Percentiles rank a stretch among this genome's conserved stretches.
Conservation (phyloP, 371 early-diverging fungal species). For the Zancudomyces culisetae region DNA sequence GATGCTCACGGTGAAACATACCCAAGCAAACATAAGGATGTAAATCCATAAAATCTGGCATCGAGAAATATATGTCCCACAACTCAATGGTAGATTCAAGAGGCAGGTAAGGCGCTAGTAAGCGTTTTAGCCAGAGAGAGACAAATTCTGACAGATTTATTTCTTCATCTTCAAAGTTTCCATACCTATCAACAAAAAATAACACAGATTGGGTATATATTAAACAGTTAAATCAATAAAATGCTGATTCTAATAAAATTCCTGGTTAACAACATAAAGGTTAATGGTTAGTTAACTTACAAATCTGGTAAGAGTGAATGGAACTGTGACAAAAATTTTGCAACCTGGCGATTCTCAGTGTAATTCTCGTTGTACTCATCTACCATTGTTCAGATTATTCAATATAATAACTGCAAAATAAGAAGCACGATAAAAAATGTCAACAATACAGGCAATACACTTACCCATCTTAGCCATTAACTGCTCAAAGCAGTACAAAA, state of each 20-base stretch:
- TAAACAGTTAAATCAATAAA: no score
- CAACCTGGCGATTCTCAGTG: background rate
- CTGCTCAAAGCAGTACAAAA: constrained; percentile 60
- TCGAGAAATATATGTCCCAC: constrained; percentile 73
- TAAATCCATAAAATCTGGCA: constrained; percentile 42
- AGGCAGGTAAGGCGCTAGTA: constrained; percentile 63
- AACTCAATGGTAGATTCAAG: constrained; percentile 52
- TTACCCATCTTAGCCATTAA: constrained; percentile 48
- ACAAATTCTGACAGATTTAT: constrained; percentile 79
- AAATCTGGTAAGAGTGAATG: background rate
- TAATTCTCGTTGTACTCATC: background rate
- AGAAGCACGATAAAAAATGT: no score
- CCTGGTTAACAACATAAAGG: no score
- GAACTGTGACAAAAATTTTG: background rate
- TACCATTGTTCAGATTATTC: no score
- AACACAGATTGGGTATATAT: background rate
- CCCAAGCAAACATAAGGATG: constrained; percentile 61
- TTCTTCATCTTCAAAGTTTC: constrained; percentile 89
- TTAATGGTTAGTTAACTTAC: no score
- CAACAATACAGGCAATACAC: no score
- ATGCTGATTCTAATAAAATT: no score
- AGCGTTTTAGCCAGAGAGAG: constrained; percentile 65
- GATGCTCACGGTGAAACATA: no score
- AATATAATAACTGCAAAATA: no score
- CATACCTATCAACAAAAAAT: constrained; percentile 17